phyloP scores from a whole-genome alignment of 805 yeast genomes.

The Saccharomycopsis vini region DNA sequence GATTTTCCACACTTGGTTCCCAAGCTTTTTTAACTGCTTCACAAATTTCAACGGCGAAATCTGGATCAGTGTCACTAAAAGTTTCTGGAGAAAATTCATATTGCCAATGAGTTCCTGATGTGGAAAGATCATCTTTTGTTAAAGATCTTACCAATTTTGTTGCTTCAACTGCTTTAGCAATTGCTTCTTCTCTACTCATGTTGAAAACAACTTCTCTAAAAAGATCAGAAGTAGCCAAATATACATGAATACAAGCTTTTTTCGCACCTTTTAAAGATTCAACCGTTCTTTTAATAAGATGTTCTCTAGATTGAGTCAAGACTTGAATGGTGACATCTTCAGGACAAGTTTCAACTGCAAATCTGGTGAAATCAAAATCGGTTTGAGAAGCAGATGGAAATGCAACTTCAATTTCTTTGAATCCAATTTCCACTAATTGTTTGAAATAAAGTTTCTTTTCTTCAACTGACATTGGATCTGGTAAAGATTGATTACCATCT shows the following conservation, averaged over 20 bases:
- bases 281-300: conserved; percentile 61
- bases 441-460: conserved; percentile 71
- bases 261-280: conserved; percentile 68
- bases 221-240: conserved; percentile 66
- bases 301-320: conserved; percentile 69
- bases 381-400: conserved; percentile 80
- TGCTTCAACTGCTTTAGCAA: conserved; percentile 61
- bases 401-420: conserved; percentile 73
- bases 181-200: conserved; percentile 61
- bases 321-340: conserved; percentile 68
- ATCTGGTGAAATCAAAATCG: conserved; percentile 73
- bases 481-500: conserved; percentile 75
- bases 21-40: conserved; percentile 73
- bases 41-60: conserved; percentile 66
- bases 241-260: conserved; percentile 62
- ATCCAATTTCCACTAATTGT: conserved; percentile 62
- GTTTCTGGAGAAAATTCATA: conserved; percentile 75
- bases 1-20: conserved; percentile 69
- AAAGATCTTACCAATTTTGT: conserved; percentile 57
- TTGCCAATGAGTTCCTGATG: conserved; percentile 57
- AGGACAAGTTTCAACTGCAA: conserved; percentile 72
- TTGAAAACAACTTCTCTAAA: conserved; percentile 71
- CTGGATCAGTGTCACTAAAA: conserved; percentile 66
- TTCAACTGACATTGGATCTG: conserved; percentile 72
- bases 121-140: conserved; percentile 65